phyloP scores from a whole-genome alignment of 192 early-diverging fungal genomes.

The Coemansia sp. region DNA sequence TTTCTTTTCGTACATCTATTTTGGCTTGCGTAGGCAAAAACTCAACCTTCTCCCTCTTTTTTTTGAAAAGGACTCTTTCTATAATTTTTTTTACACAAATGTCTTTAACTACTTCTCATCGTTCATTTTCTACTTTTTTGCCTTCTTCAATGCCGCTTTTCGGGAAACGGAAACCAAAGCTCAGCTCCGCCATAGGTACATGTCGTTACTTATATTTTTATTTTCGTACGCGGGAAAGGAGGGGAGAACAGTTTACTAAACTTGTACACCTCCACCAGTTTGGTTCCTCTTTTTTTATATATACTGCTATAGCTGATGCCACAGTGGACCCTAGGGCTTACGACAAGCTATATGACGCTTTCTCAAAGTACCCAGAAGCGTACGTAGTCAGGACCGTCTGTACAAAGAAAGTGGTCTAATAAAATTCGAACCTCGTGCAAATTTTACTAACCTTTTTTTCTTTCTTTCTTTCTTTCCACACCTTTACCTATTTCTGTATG shows the following conservation, averaged over 20 bases:
- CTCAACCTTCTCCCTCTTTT: neutral
- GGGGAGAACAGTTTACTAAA: neutral
- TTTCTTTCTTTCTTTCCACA: neutral
- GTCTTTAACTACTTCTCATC: constrained; percentile 20
- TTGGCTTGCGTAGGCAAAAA: neutral
- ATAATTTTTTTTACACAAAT: constrained; percentile 7
- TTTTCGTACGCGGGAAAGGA: neutral
- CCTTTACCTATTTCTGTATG: neutral
- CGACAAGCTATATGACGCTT: constrained; percentile 35
- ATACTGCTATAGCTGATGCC: constrained; percentile 36
- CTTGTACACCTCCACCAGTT: neutral
- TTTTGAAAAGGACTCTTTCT: neutral
- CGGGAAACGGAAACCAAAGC: constrained; percentile 48
- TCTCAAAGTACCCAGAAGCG: constrained; percentile 36
- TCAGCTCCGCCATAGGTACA: constrained; percentile 45
- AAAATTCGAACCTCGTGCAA: neutral
- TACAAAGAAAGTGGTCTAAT: neutral
- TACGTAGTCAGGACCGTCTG: constrained; percentile 25
- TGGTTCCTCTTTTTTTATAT: neutral
- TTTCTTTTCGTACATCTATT: neutral
- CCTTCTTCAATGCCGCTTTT: constrained; percentile 52
- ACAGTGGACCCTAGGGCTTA: constrained; percentile 33
- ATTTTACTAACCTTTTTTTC: neutral
- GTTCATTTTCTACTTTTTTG: constrained; percentile 22
- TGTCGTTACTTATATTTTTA: neutral